Base-by-base conservation (phyloP, 2,329 filamentous ascomycete species). In the Colletotrichum liaoningense region DNA sequence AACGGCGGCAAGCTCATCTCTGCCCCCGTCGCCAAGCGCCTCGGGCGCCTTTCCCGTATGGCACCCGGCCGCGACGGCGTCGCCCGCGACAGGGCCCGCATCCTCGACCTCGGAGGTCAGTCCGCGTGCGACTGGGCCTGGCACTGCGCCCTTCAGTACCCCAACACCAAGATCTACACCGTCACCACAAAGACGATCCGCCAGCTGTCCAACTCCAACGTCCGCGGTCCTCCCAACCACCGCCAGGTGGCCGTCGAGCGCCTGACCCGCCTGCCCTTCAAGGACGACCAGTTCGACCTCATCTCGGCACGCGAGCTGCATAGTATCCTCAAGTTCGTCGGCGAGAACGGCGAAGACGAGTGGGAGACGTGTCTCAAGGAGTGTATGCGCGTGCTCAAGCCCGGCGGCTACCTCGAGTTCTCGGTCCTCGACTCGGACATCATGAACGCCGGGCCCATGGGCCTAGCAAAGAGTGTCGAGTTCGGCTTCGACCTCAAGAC, bases 111-210 rank as follows among this genome's bases (percentile, higher is more conserved):
- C 42, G 95, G 94, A 62, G 95, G 95, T 57, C 92, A 96, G 80
- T 88, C 93, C 0, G 91, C 93, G 16, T 96, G 95, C 80, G 95
- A 97, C 82, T 99, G 97, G 97, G 96, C 94, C 26, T 99, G 97
- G 97, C 92, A 97, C 80, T 93, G 95, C 71, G 95, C 97, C 1
- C 88, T 94, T 62, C 93, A 96, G 81, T 97, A 95, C 82, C 94
- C 94, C 22, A 93, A 94, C 80, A 90, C 94, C 69, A 95, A 94
- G 81, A 91, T 98, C 67, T 97, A 95, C 85, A 98, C 96, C 0
- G 94, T 96, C 67, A 93, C 93, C 49, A 94, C 93, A 75, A 93
- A 93, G 82, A 84, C 91, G 9, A 88, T 93, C 76, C 89, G 91
- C 49, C 93, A 95, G 80, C 84, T 92, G 35, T 91, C 92, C 78